These are phyloP conservation scores for Castanea crenata DNA, from an alignment of 306 rosid species.

Conservation along the genomic window DNA sequence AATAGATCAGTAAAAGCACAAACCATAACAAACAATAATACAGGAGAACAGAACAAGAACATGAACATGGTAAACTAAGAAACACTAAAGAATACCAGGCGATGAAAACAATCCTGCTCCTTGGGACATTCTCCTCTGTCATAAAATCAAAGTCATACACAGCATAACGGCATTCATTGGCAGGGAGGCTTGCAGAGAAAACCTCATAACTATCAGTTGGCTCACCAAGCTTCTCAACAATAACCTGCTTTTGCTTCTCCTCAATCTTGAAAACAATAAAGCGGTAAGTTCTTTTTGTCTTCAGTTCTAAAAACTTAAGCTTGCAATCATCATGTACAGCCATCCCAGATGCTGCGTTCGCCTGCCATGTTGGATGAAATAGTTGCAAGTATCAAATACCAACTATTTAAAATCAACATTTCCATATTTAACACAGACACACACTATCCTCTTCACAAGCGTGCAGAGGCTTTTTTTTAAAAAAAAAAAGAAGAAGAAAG, in stretches of 20 bases:
- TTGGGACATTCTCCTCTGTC: constrained; percentile 51
- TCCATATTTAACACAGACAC: background rate
- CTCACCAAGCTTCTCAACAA: constrained; percentile 48
- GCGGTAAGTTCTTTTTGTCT: constrained; percentile 56
- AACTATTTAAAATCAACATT: background rate
- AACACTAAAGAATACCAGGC: constrained; percentile 38
- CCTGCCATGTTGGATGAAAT: constrained; percentile 21
- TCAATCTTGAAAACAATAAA: constrained; percentile 50
- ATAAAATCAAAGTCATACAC: constrained; percentile 51
- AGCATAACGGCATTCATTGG: constrained; percentile 53
- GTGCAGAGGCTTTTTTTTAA: too few species aligned
- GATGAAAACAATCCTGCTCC: constrained; percentile 53
- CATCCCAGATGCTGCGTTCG: constrained; percentile 59
- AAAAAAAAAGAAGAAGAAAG: too few species aligned
- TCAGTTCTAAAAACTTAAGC: constrained; percentile 45
- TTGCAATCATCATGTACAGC: constrained; percentile 58
- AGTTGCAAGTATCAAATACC: background rate
- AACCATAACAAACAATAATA: background rate
- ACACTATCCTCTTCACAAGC: too few species aligned
- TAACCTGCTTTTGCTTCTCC: constrained; percentile 47
- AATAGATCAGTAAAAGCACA: background rate
- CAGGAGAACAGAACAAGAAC: background rate
- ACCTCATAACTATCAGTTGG: constrained; percentile 43
- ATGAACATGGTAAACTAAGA: background rate
- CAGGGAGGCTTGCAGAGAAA: constrained; percentile 46